These are phyloP conservation scores for Avena insularis DNA, from an alignment of 176 grass and related monocot species.

Conservation along the genomic window DNA sequence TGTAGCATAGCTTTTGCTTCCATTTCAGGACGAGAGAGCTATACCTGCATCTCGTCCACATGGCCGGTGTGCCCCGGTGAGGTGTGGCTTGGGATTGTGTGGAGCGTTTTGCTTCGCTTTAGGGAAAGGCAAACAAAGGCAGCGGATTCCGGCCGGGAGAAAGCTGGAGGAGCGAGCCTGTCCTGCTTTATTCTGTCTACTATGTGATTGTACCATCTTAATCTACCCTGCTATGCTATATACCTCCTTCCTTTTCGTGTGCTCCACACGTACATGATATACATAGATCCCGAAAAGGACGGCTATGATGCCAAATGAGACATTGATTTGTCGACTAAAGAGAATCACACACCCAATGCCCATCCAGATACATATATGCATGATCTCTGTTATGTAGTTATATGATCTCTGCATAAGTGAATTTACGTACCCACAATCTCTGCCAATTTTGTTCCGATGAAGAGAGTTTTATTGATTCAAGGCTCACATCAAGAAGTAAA, in stretches of 20 bases:
- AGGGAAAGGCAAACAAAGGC: not conserved
- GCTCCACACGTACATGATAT: not conserved
- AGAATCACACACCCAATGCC: not conserved
- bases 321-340: not conserved
- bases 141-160: not conserved
- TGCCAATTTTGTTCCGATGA: too few species aligned
- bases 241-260: not conserved
- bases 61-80: too few species aligned
- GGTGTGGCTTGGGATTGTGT: not conserved
- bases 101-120: not conserved
- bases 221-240: not conserved
- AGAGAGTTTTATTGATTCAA: too few species aligned
- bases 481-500: too few species aligned
- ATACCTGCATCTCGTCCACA: too few species aligned
- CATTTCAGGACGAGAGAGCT: not conserved
- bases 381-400: too few species aligned
- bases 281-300: not conserved
- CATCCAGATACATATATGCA: not conserved
- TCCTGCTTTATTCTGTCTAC: not conserved
- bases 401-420: too few species aligned
- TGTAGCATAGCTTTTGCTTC: not conserved
- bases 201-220: not conserved
- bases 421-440: too few species aligned
- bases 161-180: too few species aligned
- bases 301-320: not conserved